Base-by-base conservation (phyloP, 805 yeast species). In the Suhomyces canberraensis region DNA sequence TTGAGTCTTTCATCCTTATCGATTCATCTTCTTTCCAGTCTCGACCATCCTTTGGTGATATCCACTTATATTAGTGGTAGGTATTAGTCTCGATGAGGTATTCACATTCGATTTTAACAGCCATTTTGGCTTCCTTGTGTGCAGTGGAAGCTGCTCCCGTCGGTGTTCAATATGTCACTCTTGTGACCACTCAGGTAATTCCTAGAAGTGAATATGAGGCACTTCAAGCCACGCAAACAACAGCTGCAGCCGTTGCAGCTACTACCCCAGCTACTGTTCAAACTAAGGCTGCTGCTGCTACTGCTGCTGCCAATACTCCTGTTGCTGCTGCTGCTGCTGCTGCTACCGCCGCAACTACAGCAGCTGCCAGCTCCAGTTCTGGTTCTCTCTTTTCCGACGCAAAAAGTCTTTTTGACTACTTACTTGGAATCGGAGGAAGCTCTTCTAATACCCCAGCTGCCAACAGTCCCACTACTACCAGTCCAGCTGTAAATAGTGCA, bases 271-370 rank as follows among this genome's bases (percentile, higher is more conserved):
- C 64, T 11, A 38, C 38, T 8, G 27, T 39, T 8, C 19, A 38
- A 3, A 25, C 19, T 6, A 29, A 38, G 13, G 40, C 42, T 4
- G 30, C 44, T 13, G 21, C 40, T 3, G 37, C 18, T n/a, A 22
- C 39, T 11, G 29, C 38, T 0, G 35, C 31, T 16, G 18, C 35
- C 4, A 28, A 34, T n/a, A 24, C 42, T 9, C 22, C 41, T 8
- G 31, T n/a, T 5, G 32, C 38, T 8, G 35, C 41, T 15, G 25
- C 41, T 16, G 17, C 66, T 17, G 30, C 69, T 25, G 41, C 64
- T 13, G 44, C 69, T 13, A 43, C 66, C 13, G 36, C 66, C 13
- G 40, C 71, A 17, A 31, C 65, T 11, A 37, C 65, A 31, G 44
- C 44, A 13, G 40, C 44, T 13, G 33, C 51, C 29, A 39, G 70